These are phyloP conservation scores for Tilletia horrida DNA, from an alignment of 1,284 basidiomycete genomes.

Conservation along the genomic window DNA sequence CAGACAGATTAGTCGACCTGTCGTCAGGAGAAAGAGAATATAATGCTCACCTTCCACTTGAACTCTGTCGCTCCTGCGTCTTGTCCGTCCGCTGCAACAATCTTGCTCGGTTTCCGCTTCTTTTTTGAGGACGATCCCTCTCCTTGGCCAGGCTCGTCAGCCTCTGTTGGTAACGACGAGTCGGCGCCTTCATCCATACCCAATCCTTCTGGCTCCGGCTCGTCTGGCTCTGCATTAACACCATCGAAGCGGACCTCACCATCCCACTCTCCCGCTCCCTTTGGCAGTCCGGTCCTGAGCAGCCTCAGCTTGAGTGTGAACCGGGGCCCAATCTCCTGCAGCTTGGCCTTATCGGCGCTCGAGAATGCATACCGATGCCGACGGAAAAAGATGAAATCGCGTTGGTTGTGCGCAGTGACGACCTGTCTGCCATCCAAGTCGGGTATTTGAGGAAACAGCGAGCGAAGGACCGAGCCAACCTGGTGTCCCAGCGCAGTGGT, in stretches of 20 bases:
- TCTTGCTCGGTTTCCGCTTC: constrained; percentile 11
- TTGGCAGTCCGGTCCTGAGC: constrained; percentile 82
- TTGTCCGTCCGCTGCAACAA: constrained; percentile 31
- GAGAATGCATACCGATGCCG: constrained; percentile 93
- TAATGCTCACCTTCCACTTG: constrained; percentile 41
- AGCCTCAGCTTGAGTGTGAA: constrained; percentile 92
- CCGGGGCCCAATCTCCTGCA: constrained; percentile 96
- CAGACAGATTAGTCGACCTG: not conserved
- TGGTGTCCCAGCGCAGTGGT: constrained; percentile 88
- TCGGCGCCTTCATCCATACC: not conserved
- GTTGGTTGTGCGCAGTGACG: constrained; percentile 93
- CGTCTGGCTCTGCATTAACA: constrained; percentile 16
- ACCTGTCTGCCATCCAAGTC: constrained; percentile 96
- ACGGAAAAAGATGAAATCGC: constrained; percentile 96
- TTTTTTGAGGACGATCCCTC: not conserved
- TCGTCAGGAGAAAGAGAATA: not conserved
- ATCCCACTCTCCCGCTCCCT: constrained; percentile 61
- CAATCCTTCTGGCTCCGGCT: not conserved
- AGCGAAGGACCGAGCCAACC: constrained; percentile 90
- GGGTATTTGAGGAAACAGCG: constrained; percentile 88
- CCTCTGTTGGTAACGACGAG: constrained; percentile 7
- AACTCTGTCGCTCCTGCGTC: constrained; percentile 41
- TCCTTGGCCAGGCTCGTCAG: constrained; percentile 2
- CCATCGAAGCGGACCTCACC: constrained; percentile 65
- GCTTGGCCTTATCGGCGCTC: constrained; percentile 71